Conservation (phyloP, 352 stramenopile genomes). For the Pythium brachiatum region DNA sequence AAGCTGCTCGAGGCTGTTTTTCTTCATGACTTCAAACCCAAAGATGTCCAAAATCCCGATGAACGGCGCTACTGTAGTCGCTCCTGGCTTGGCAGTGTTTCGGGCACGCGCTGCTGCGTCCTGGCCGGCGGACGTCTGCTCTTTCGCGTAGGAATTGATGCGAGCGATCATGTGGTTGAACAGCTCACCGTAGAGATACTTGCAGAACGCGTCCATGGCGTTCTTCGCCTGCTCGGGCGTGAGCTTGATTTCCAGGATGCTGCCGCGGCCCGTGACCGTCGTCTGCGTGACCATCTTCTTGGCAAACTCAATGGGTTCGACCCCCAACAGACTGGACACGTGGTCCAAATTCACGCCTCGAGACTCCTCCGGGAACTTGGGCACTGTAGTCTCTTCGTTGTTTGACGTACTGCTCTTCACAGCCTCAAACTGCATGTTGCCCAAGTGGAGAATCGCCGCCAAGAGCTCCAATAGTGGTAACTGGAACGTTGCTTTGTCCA, state of each 20-base stretch:
- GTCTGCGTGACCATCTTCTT: constrained; percentile 85
- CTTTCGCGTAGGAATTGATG: constrained; percentile 73
- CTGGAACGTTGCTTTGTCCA: constrained; percentile 63
- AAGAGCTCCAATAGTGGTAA: constrained; percentile 70
- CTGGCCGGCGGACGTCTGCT: constrained; percentile 39
- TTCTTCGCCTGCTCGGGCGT: constrained; percentile 74
- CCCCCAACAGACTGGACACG: constrained; percentile 53
- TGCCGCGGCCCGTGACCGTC: constrained; percentile 70
- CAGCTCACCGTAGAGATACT: constrained; percentile 78
- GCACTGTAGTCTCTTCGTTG: constrained; percentile 37
- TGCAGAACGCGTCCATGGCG: constrained; percentile 83
- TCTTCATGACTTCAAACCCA: constrained; percentile 88
- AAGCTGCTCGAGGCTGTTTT: constrained; percentile 88
- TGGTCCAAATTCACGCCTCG: constrained; percentile 54
- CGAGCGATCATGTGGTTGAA: constrained; percentile 75
- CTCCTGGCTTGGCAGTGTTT: not conserved
- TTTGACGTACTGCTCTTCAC: constrained; percentile 5
- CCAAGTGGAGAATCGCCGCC: constrained; percentile 66
- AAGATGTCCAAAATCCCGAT: constrained; percentile 92
- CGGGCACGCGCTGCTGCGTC: constrained; percentile 4
- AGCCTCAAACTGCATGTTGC: constrained; percentile 61
- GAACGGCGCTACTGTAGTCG: constrained; percentile 28
- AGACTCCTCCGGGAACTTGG: constrained; percentile 53
- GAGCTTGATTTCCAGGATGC: constrained; percentile 72
- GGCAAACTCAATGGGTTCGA: constrained; percentile 56